Evolutionary conservation across 495 filamentous ascomycete genomes (phyloP).

Genomic region (Hyaloscypha bicolor): DNA sequence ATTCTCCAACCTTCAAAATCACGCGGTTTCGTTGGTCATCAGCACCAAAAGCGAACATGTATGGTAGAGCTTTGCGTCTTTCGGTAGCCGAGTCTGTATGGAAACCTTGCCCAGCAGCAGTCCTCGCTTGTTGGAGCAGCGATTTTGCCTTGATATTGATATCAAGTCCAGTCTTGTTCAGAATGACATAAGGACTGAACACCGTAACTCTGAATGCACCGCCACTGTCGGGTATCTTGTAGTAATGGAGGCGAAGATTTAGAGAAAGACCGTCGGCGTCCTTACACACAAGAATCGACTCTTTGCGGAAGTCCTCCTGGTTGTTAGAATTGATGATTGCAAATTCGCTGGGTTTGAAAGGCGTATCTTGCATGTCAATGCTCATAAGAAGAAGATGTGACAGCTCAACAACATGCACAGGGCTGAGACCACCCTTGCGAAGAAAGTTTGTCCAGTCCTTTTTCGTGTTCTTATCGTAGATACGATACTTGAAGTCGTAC

Average conservation of each 20-base stretch:
- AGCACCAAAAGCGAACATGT: slow-evolving; percentile 91
- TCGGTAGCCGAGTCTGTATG: slow-evolving; percentile 34
- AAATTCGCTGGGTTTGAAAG: slow-evolving; percentile 94
- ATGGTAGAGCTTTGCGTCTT: slow-evolving; percentile 71
- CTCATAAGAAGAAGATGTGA: slow-evolving; percentile 91
- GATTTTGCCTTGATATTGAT: slow-evolving; percentile 89
- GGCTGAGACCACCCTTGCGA: slow-evolving; percentile 92
- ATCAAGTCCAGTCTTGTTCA: slow-evolving; percentile 92
- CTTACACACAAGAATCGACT: slow-evolving; percentile 76
- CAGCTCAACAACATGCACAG: slow-evolving; percentile 93
- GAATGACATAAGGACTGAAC: slow-evolving; percentile 88
- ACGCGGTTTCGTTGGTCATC: slow-evolving; percentile 91
- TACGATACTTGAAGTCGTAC: slow-evolving; percentile 98
- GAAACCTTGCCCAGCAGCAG: slow-evolving; percentile 71
- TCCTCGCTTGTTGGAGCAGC: slow-evolving; percentile 78
- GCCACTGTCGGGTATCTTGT: slow-evolving; percentile 87
- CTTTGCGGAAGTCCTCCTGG: slow-evolving; percentile 85
- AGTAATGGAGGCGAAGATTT: slow-evolving; percentile 87
- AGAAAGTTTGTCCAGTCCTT: slow-evolving; percentile 99
- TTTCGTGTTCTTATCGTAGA: slow-evolving; percentile 96
- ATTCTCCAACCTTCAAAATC: slow-evolving; percentile 82
- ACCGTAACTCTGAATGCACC: slow-evolving; percentile 95
- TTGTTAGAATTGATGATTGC: slow-evolving; percentile 91
- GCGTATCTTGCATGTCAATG: slow-evolving; percentile 93
- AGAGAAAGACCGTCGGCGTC: slow-evolving; percentile 79